These are phyloP conservation scores for Colletotrichum sp. DNA, from an alignment of 2,329 filamentous ascomycete species.

Conservation along the genomic window DNA sequence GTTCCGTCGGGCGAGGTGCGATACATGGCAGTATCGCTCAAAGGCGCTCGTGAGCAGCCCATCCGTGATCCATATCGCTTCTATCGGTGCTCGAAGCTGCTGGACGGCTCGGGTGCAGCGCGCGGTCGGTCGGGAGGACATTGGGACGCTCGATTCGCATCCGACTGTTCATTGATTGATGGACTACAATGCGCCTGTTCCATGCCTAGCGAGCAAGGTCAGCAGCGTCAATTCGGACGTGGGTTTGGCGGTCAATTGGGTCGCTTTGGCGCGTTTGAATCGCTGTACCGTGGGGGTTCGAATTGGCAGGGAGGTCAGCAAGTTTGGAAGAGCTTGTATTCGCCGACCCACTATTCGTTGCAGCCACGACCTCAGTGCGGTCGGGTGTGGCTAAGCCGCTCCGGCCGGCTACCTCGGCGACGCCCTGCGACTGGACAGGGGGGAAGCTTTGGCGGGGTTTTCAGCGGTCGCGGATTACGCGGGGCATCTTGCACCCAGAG, in stretches of 20 bases:
- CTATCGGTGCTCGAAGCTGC: conserved; percentile 36
- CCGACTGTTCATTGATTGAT: neutral
- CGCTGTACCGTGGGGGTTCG: neutral
- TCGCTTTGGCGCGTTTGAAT: neutral
- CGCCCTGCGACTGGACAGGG: neutral
- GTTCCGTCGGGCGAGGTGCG: conserved; percentile 29
- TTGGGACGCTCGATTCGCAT: neutral
- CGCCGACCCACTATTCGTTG: neutral
- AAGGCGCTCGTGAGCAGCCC: conserved; percentile 57
- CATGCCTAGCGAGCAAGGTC: neutral
- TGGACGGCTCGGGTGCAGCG: conserved; percentile 55
- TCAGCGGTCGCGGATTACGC: neutral
- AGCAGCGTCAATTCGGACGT: neutral
- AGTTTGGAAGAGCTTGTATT: conserved; percentile 1
- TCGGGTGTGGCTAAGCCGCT: neutral
- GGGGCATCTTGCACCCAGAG: conserved; percentile 3
- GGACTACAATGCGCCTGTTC: neutral
- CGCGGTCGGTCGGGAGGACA: conserved; percentile 33
- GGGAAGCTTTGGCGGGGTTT: conserved; percentile 21
- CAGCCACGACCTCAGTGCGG: neutral
- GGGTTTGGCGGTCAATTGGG: neutral
- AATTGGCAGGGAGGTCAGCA: neutral
- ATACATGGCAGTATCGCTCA: conserved; percentile 44
- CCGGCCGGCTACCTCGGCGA: neutral
- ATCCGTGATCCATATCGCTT: conserved; percentile 66